A percentile compares a stretch with the other conserved stretches of the same genome.
phyloP scores from a whole-genome alignment of 1,284 basidiomycete species.

The Cutaneotrichosporon sp. region DNA sequence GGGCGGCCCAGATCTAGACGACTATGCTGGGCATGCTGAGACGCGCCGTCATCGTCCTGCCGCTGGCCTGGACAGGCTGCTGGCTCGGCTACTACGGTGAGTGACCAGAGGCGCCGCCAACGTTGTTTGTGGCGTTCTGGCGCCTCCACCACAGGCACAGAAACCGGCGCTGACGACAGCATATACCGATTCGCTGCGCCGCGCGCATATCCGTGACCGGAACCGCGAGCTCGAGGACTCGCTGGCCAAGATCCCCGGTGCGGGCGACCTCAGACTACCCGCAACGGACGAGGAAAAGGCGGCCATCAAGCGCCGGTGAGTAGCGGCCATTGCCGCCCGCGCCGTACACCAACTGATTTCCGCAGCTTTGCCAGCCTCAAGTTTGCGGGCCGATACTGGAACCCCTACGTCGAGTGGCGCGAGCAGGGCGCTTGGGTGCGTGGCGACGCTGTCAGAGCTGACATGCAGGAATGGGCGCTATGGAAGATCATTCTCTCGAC shows the following conservation, averaged over 20 bases:
- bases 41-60: constrained; percentile 34
- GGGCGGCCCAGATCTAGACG: no score
- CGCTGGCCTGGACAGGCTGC: constrained; percentile 39
- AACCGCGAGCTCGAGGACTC: constrained; percentile 24
- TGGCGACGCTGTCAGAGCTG: not conserved
- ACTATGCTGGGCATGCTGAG: constrained; percentile 14
- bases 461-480: constrained; percentile 40
- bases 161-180: constrained; percentile 18
- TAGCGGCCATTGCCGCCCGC: not conserved
- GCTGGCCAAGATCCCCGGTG: constrained; percentile 21
- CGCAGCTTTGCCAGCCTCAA: constrained; percentile 36
- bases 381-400: constrained; percentile 45
- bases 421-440: constrained; percentile 51
- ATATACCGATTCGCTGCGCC: constrained; percentile 44
- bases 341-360: not conserved
- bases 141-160: not conserved
- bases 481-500: constrained; percentile 43
- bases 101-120: not conserved
- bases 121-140: not conserved
- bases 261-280: constrained; percentile 20
- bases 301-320: constrained; percentile 44
- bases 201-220: constrained; percentile 35
- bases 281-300: constrained; percentile 44
- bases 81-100: constrained; percentile 45
- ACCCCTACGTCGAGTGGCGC: constrained; percentile 52